Evolutionary conservation across 2,329 filamentous ascomycete genomes (phyloP), one percentile per base, ranked within the genome.

Genomic region (Fusarium buxicola): DNA sequence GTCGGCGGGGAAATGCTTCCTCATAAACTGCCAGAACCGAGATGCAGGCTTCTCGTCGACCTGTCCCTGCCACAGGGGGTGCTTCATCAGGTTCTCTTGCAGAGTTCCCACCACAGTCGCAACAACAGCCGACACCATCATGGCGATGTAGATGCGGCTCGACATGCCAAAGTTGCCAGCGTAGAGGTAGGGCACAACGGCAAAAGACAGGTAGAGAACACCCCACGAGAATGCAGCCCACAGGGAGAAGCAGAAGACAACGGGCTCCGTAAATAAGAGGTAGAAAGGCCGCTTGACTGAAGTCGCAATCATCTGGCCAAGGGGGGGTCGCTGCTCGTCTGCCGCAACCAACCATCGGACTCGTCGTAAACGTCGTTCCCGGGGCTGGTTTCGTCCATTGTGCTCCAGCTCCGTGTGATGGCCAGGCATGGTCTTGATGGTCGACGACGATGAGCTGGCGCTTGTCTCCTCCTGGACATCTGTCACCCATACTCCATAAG

Each of bases 191-290:
- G 93, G 92, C 6, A 97, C 86, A 1, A 92, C 90, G 12, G 87
- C 86, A 67, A 97, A 94, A 11, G 90, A 92, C 15, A 97, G 80
- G 74, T 97, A 97, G 0, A 97, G 84, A 0, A 96, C 85, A 0
- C 90, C 92, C 94, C 94, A 97, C 16, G 89, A 89, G 74, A 97
- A 97, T 1, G 92, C 84, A 1, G 93, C 89, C 94, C 94, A 97
- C 1, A 96, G 81, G 1, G 90, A 92, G 79, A 97, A 97, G 79
- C 86, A 92, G 76, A 93, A 92, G 12, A 94, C 90, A 9, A 92
- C 88, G 0, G 90, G 89, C 66, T 94, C 91, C 0, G 90, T 93
- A 64, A 89, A 78, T 13, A 94, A 85, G 2, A 94, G 82, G 69
- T 89, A 86, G 74, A 97, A 96, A 0, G 93, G 93, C 0, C 93